Percentiles rank a stretch among this genome's conserved stretches.
These are phyloP conservation scores for Oxyria digyna DNA, from an alignment of 148 eudicot genomes.

Conservation along the genomic window DNA sequence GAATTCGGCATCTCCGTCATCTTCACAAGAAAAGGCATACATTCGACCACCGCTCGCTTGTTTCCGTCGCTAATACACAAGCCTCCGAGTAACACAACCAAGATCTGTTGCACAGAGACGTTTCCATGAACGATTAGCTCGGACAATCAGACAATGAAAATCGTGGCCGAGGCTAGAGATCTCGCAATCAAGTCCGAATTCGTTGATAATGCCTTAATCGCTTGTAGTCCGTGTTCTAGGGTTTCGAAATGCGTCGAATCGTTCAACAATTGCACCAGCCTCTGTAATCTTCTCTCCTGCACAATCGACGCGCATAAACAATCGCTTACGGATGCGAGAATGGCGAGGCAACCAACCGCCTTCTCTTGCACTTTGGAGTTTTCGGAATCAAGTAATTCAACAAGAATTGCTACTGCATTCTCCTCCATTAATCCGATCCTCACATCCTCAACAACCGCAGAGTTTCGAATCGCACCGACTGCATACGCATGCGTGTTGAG, in stretches of 20 bases:
- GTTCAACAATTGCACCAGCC: conserved; percentile 27
- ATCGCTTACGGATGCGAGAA: conserved; percentile 35
- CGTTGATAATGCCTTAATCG: conserved; percentile 33
- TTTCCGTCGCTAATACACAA: conserved; percentile 34
- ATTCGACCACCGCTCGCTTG: conserved; percentile 37
- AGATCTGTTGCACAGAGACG: conserved; percentile 30
- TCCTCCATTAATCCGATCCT: conserved; percentile 30
- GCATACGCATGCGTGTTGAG: conserved; percentile 23
- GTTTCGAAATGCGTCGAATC: conserved; percentile 28
- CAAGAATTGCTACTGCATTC: conserved; percentile 33
- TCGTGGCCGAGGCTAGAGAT: conserved; percentile 22
- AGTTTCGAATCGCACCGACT: conserved; percentile 33
- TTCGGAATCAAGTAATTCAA: conserved; percentile 30
- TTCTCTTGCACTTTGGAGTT: conserved; percentile 23
- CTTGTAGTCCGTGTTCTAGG: conserved; percentile 40
- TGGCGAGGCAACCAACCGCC: conserved; percentile 37
- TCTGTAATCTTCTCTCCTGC: conserved; percentile 31
- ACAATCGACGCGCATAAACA: conserved; percentile 23
- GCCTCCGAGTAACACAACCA: conserved; percentile 25
- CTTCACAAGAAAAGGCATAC: conserved; percentile 42
- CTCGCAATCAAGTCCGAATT: conserved; percentile 16
- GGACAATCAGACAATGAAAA: conserved; percentile 24
- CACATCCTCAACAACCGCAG: conserved; percentile 35
- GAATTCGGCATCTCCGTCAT: conserved; percentile 54
- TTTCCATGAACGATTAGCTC: conserved; percentile 39